Conservation (phyloP, 345 rosid species). For the Turritis glabra region DNA sequence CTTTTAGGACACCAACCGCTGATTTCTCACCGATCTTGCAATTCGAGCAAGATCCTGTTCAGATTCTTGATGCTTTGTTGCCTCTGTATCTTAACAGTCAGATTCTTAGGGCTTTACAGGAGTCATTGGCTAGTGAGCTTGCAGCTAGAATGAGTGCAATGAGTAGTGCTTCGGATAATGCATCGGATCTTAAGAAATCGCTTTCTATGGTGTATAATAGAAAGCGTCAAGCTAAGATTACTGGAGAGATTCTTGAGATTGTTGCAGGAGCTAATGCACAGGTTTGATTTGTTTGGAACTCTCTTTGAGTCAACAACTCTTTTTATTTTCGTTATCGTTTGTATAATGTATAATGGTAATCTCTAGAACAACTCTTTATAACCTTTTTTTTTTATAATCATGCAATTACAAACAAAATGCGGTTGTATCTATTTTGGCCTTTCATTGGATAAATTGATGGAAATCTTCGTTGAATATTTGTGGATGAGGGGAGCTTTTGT, state of each 20-base stretch:
- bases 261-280: conserved; percentile 91
- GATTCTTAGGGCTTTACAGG: conserved; percentile 92
- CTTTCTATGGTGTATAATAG: conserved; percentile 71
- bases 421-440: conserved; percentile 33
- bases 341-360: conserved; percentile 27
- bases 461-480: conserved; percentile 12
- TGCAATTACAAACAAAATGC: conserved; percentile 29
- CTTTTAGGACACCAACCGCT: conserved; percentile 52
- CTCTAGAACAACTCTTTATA: conserved; percentile 3
- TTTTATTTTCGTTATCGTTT: neutral
- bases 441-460: conserved; percentile 23
- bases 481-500: conserved; percentile 13
- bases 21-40: conserved; percentile 83
- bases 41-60: conserved; percentile 96
- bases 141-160: conserved; percentile 96
- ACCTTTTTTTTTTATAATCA: conserved; percentile 13
- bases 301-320: conserved; percentile 13
- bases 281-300: conserved; percentile 28
- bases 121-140: conserved; percentile 89
- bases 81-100: conserved; percentile 94
- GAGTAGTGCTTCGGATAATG: conserved; percentile 92
- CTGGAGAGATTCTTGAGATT: conserved; percentile 94
- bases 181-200: conserved; percentile 63
- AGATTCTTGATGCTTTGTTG: conserved; percentile 89
- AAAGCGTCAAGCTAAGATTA: conserved; percentile 92